Evolutionary conservation across 768 basidiomycete genomes (phyloP).

Genomic region (Trichaptum fuscoviolaceum): DNA sequence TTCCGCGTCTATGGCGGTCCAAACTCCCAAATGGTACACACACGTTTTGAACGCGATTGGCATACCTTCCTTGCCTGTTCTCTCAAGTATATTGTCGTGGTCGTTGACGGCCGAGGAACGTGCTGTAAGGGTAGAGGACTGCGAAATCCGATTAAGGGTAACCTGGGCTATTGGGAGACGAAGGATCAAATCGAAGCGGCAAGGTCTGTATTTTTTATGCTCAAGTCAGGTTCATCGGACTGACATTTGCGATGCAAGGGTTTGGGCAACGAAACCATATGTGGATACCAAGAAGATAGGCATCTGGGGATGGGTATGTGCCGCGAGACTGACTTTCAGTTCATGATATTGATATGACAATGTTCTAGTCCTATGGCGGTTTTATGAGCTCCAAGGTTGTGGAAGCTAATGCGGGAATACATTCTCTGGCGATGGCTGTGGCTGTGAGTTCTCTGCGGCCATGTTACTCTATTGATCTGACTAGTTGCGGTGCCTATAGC

Average conservation of each 20-base stretch:
- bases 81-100: slow-evolving; percentile 79
- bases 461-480: neutral
- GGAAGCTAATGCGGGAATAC: slow-evolving; percentile 85
- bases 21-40: slow-evolving; percentile 69
- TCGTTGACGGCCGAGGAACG: slow-evolving; percentile 91
- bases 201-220: slow-evolving; percentile 40
- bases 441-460: slow-evolving; percentile 51
- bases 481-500: slow-evolving; percentile 36
- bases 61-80: slow-evolving; percentile 80
- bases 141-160: slow-evolving; percentile 82
- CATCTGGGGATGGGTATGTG: slow-evolving; percentile 94
- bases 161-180: slow-evolving; percentile 87
- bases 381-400: slow-evolving; percentile 93
- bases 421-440: slow-evolving; percentile 86
- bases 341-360: slow-evolving; percentile 9
- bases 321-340: neutral
- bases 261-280: slow-evolving; percentile 83
- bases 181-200: slow-evolving; percentile 88
- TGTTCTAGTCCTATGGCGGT: slow-evolving; percentile 81
- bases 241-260: slow-evolving; percentile 30
- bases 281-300: slow-evolving; percentile 87
- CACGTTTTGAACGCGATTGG: slow-evolving; percentile 72
- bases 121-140: slow-evolving; percentile 83
- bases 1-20: slow-evolving; percentile 96
- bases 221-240: neutral